Conservation (phyloP, 2,329 filamentous ascomycete genomes). For the Arthroderma uncinatum region DNA sequence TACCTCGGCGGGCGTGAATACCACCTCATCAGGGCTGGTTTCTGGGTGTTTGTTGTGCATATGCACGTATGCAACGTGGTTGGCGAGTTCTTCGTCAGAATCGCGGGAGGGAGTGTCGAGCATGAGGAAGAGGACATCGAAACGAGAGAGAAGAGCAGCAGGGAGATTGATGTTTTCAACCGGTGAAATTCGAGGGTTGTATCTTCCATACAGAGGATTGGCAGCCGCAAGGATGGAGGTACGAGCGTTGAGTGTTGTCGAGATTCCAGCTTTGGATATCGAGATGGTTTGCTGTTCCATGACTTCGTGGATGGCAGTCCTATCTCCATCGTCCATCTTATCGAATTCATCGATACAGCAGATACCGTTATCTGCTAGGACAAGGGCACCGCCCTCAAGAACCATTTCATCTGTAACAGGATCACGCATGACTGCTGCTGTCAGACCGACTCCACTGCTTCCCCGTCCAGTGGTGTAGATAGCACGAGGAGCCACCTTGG, state of each 20-base stretch:
- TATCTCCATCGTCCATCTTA: conserved; percentile 70
- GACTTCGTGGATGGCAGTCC: conserved; percentile 74
- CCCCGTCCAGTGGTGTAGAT: conserved; percentile 75
- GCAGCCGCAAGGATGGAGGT: conserved; percentile 93
- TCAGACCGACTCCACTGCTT: conserved; percentile 70
- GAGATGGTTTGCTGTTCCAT: conserved; percentile 84
- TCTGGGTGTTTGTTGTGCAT: conserved; percentile 94
- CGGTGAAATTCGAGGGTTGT: conserved; percentile 93
- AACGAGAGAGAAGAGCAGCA: conserved; percentile 91
- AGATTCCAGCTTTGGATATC: conserved; percentile 84
- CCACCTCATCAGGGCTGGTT: conserved; percentile 51
- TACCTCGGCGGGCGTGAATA: conserved; percentile 87
- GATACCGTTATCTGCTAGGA: conserved; percentile 69
- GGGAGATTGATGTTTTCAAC: conserved; percentile 99
- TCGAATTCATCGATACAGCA: conserved; percentile 81
- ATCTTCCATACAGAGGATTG: conserved; percentile 93
- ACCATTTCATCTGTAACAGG: conserved; percentile 70
- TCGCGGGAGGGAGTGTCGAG: conserved; percentile 89
- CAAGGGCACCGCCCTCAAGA: conserved; percentile 66
- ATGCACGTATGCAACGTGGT: conserved; percentile 92
- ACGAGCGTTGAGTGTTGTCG: conserved; percentile 88
- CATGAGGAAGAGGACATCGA: conserved; percentile 92
- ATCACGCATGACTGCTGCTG: conserved; percentile 69
- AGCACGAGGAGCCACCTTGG: conserved; percentile 89
- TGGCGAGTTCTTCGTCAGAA: conserved; percentile 80